Base-by-base conservation (phyloP, 2,329 filamentous ascomycete genomes). In the Xylariales sp. region DNA sequence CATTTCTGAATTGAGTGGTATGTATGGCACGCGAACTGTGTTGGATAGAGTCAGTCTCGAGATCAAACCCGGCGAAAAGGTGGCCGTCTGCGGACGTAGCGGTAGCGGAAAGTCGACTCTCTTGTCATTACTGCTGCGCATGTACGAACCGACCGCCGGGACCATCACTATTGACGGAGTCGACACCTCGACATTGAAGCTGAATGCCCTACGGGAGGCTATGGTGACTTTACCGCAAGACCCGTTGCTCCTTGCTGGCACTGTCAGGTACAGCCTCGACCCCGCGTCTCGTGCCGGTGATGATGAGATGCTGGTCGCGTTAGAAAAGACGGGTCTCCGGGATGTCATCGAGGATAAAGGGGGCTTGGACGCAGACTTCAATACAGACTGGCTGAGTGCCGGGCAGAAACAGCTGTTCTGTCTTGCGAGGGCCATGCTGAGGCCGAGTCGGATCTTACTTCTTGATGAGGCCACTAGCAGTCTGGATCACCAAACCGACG, bases 381-480 rank as follows among this genome's bases (percentile, higher is more conserved):
- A 24, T 22, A 28, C 22, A 10, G 32, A 24, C 12, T 27, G 10
- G 9, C 34, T 37, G 33, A 37, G 29, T 8, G 28, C 32, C 15
- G 45, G 45, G 8, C 37, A 46, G 21, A 29, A 29, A 14, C 45
- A 46, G 24, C 31, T 44, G 5, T 33, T 47, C 6, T 47, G 25
- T 21, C 24, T 47, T 3, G 45, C 42, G 10, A 29, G 45, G 34
- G 42, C 45, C 7, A 7, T 44, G 27, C 27, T 43, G 27, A 22
- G 25, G n/a, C 15, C 10, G 5, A 31, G 40, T 9, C 32, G 16
- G n/a, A 32, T 45, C 5, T 21, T 42, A 19, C 15, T 45, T 9
- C 34, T 45, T 10, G 43, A 45, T 38, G 43, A 45, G 28, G 38
- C 40, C 5, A 45, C 43, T n/a, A 43, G 43, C 40, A 38, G 34